These are phyloP conservation scores for Hordeum pubiflorum DNA, from an alignment of 202 grass and related monocot genomes.

Conservation along the genomic window DNA sequence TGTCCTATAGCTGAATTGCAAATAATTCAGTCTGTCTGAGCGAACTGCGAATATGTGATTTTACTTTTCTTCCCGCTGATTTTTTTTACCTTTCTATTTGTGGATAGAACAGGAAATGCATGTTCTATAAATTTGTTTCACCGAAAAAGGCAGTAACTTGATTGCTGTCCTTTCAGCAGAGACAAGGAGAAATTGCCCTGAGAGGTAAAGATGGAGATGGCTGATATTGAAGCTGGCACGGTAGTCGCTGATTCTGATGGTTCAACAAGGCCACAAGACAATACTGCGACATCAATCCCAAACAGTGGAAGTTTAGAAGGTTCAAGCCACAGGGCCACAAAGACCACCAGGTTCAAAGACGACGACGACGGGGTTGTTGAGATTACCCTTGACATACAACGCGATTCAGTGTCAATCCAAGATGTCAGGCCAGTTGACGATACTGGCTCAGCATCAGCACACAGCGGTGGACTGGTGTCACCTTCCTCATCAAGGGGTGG, in stretches of 20 bases:
- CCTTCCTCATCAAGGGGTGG: slow-evolving; percentile 36
- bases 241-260: background rate
- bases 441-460: slow-evolving; percentile 14
- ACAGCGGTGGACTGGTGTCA: slow-evolving; percentile 21
- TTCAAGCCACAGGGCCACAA: slow-evolving; percentile 30
- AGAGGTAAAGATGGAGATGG: slow-evolving; percentile 13
- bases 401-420: slow-evolving; percentile 52
- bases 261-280: slow-evolving; percentile 34
- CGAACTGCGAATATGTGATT: background rate
- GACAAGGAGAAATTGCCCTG: background rate
- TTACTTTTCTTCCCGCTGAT: background rate
- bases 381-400: slow-evolving; percentile 62
- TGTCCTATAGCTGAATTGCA: background rate
- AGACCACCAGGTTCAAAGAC: slow-evolving; percentile 63
- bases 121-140: background rate
- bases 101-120: background rate
- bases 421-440: slow-evolving; percentile 42
- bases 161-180: background rate
- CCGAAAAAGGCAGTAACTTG: background rate
- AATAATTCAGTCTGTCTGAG: background rate
- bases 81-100: background rate
- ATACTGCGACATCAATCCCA: slow-evolving; percentile 42
- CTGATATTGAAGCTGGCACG: slow-evolving; percentile 21
- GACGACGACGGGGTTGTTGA: slow-evolving; percentile 47
- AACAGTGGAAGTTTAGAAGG: slow-evolving; percentile 49